These are phyloP conservation scores for Coemansia sp. DNA, from an alignment of 192 early-diverging fungal genomes.

Conservation along the genomic window DNA sequence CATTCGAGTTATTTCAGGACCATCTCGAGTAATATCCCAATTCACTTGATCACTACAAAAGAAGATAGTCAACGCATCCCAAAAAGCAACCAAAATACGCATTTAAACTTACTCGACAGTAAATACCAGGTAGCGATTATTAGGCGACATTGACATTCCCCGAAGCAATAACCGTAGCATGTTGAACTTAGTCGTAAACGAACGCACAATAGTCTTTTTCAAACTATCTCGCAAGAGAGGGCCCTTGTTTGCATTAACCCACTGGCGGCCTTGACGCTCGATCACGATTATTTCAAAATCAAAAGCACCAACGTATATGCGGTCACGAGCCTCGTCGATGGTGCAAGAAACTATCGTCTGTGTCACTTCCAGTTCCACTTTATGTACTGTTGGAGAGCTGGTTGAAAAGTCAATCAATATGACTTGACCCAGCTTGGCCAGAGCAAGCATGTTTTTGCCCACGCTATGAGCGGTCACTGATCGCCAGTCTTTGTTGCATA, in stretches of 20 bases:
- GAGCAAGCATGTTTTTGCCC: slow-evolving; percentile 6
- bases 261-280: slow-evolving; percentile 4
- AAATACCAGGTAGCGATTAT: slow-evolving; percentile 35
- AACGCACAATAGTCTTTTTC: slow-evolving; percentile 30
- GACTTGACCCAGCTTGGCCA: slow-evolving; percentile 36
- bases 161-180: slow-evolving; percentile 35
- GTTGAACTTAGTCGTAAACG: slow-evolving; percentile 51
- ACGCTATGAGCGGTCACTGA: slow-evolving; percentile 27
- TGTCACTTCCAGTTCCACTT: slow-evolving; percentile 16
- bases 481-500: slow-evolving; percentile 34
- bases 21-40: slow-evolving; percentile 30
- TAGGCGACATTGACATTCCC: slow-evolving; percentile 28
- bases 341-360: slow-evolving; percentile 38
- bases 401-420: slow-evolving; percentile 20
- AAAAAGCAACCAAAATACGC: background rate
- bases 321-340: slow-evolving; percentile 20
- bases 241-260: slow-evolving; percentile 23
- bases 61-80: background rate
- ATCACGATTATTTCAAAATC: slow-evolving; percentile 35
- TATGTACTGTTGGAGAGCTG: slow-evolving; percentile 5
- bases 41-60: slow-evolving; percentile 29
- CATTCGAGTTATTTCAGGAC: slow-evolving; percentile 27
- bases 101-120: slow-evolving; percentile 18
- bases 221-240: slow-evolving; percentile 19
- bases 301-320: slow-evolving; percentile 27